These are phyloP conservation scores for Vaccinium corymbosum DNA, from an alignment of 148 eudicot genomes.

Conservation along the genomic window DNA sequence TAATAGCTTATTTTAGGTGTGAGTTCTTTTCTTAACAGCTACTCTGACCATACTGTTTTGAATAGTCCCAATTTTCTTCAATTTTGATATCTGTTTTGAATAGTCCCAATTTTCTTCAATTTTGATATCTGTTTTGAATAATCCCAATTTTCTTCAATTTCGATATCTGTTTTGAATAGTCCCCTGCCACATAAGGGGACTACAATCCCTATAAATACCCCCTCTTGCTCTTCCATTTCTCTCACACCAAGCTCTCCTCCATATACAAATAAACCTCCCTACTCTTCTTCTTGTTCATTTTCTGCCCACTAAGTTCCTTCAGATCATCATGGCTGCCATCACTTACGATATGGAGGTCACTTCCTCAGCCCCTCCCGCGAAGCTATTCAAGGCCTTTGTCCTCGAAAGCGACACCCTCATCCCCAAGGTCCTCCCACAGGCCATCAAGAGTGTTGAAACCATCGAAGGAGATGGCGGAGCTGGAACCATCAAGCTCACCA, in stretches of 20 bases:
- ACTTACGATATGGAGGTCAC: constrained; percentile 21
- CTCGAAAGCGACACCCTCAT: constrained; percentile 28
- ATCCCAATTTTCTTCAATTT: neutral
- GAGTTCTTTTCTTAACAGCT: neutral
- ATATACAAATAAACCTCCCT: neutral
- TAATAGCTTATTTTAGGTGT: neutral
- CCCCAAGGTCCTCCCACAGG: constrained; percentile 32
- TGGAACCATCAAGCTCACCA: constrained; percentile 27
- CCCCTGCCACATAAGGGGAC: neutral
- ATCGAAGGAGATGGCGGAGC: constrained; percentile 11
- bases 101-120: too few relatives aligned
- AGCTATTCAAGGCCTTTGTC: constrained; percentile 29
- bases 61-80: neutral
- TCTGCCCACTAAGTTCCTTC: neutral
- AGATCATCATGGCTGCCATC: constrained; percentile 19
- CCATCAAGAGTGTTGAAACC: constrained; percentile 25
- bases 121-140: too few relatives aligned
- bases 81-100: neutral
- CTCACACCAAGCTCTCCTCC: neutral
- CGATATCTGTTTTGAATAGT: neutral
- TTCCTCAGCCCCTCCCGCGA: constrained; percentile 26
- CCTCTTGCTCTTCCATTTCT: neutral
- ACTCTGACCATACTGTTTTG: neutral
- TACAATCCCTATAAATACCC: neutral
- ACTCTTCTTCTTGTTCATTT: neutral